Evolutionary conservation across 2,329 filamentous ascomycete genomes (phyloP), one percentile per base, ranked within the genome.

Genomic region (Xylariaceae sp.): DNA sequence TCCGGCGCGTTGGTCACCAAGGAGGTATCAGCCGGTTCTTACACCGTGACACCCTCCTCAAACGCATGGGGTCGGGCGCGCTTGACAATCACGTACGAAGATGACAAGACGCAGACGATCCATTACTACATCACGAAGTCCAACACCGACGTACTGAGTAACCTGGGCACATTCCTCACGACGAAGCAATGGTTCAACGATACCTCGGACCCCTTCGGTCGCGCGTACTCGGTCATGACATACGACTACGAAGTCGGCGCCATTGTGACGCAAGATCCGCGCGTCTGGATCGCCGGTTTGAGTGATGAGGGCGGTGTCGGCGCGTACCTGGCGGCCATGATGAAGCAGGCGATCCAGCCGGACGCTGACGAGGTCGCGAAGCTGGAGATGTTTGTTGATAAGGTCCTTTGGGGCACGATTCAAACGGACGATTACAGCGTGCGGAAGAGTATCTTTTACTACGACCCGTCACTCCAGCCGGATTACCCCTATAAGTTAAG

Each of bases 291-390:
- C 3, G 77, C 82, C 0, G 83, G 83, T 0, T 74, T 86, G 0
- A 84, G 81, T 57, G 83, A 86, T 58, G 83, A 86, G 70, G 83
- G 75, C 0, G 83, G 83, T 1, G 79, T 80, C 0, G 82, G 82
- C 1, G 78, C 82, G 0, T 85, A 79, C 61, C 75, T 85, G 0
- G 80, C 82, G 0, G 79, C 80, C 0, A 72, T 77, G 1, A 77
- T 82, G 72, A 86, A 86, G 70, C 80, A 84, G 59, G 75, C 76
- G 1, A 68, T 78, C 5, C 80, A 80, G 39, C 82, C 83, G 0
- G 70, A 76, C 8, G 73, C 77, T 0, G 70, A 69, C 0, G 81
- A 86, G 61, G 69, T 86, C 0, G 65, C 73, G 0, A 78, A 80
- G 60, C 73, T 87, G 0, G 84, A 86, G 58, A 70, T 74, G 1